Evolutionary conservation across 2,329 filamentous ascomycete species (phyloP).

Genomic region (Hysterium pulicare): DNA sequence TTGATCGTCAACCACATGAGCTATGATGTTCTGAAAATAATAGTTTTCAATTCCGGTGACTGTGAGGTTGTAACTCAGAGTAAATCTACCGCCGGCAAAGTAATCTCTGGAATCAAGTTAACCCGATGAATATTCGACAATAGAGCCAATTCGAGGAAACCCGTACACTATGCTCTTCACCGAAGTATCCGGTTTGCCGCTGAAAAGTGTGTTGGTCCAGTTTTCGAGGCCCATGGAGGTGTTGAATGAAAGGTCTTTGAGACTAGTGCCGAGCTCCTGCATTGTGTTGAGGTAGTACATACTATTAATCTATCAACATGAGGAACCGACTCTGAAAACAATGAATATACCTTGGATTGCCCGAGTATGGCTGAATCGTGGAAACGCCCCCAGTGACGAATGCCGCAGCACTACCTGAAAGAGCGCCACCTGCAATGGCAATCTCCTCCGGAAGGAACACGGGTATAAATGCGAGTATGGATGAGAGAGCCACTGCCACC

Average conservation of each 20-base stretch:
- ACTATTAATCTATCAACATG: not conserved
- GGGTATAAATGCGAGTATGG: not conserved
- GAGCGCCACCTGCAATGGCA: not conserved
- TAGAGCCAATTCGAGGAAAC: not conserved
- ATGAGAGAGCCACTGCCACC: not conserved
- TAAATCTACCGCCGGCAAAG: constrained; percentile 1
- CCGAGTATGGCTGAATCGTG: not conserved
- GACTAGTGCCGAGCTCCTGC: not conserved
- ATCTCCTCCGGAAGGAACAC: not conserved
- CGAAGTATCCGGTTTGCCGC: not conserved
- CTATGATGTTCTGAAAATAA: constrained; percentile 1
- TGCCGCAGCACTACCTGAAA: not conserved
- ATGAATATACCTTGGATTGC: not conserved
- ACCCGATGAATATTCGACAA: not conserved
- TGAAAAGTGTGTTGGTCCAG: not conserved
- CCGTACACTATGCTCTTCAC: constrained; percentile 1
- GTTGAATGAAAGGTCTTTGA: not conserved
- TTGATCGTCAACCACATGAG: constrained; percentile 1
- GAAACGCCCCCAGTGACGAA: not conserved
- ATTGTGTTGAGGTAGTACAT: not conserved
- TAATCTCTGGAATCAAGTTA: not conserved
- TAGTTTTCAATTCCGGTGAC: not conserved
- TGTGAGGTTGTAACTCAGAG: not conserved
- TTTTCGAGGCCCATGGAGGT: not conserved
- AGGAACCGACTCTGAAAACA: not conserved